Evolutionary conservation across 192 early-diverging fungal species (phyloP), one percentile per base, ranked within the genome.

Genomic region (Obelidium mucronatum): DNA sequence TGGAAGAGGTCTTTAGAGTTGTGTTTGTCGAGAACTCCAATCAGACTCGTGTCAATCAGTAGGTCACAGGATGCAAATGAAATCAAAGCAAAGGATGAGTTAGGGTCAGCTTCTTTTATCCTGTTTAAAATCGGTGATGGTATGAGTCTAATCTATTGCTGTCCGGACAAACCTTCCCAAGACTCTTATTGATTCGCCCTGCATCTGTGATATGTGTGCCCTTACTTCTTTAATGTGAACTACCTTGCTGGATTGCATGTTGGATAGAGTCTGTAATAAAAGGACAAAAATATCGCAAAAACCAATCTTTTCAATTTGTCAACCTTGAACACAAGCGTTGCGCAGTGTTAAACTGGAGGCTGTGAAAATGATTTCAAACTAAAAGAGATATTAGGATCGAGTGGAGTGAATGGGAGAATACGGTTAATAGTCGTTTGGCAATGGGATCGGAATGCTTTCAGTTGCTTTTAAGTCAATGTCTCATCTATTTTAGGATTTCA

Each of bases 1-100:
- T 83, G 78, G 52, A 83, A 55, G 33, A 83, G 44, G 5, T 78
- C 53, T 58, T 80, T 83, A 8, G 65, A 5, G 5, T 67, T 52
- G 58, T 83, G 74, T 28, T 51, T 37, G 33, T 39, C 60, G n/a
- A 83, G 71, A 3, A 65, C 44, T 15, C 81, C 81, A 34, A 83
- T 75, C 17, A 83, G 81, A 4, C 59, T 17, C 0, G 77, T 59
- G 44, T 83, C 81, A 2, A 83, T 65, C 3, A 77, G 42, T 35
- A 83, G 74, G 28, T 26, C 44, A 2, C 67, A 8, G 3, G 44
- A 28, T 8, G 30, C 40, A 51, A 73, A 72, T 39, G 71, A 59
- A 31, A 81, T 78, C 2, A 69, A 6, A 19, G 67, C 73, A 11
- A 75, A 56, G n/a, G 63, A 39, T 34, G 70, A 44, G 26, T 36